Conservation (phyloP, 2,329 filamentous ascomycete genomes). For the Chaetomiaceae sp. region DNA sequence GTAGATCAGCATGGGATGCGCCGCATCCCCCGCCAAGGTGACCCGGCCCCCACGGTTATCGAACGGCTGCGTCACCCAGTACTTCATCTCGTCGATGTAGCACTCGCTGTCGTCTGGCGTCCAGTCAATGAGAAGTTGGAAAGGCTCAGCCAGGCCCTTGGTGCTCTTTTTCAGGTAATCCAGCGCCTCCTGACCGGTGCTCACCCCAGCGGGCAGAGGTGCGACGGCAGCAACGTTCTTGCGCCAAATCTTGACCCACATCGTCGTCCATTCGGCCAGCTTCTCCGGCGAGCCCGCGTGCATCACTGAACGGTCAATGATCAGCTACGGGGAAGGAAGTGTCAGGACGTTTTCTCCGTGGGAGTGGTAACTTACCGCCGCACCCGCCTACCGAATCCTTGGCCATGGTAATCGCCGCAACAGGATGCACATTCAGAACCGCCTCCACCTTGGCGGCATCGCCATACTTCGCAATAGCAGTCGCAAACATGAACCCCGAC, state of each 20-base stretch:
- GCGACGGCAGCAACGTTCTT: not conserved
- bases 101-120: slow-evolving; percentile 29
- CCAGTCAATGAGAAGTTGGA: slow-evolving; percentile 31
- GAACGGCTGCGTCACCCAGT: slow-evolving; percentile 31
- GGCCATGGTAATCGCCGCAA: slow-evolving; percentile 29
- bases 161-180: slow-evolving; percentile 27
- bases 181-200: slow-evolving; percentile 34
- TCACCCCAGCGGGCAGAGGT: slow-evolving; percentile 19
- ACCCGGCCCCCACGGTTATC: slow-evolving; percentile 29
- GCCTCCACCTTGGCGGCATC: slow-evolving; percentile 25
- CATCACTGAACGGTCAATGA: slow-evolving; percentile 15
- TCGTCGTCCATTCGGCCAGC: slow-evolving; percentile 28
- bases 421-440: slow-evolving; percentile 28
- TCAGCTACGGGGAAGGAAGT: no score
- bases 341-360: not conserved
- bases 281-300: slow-evolving; percentile 24
- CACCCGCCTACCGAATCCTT: slow-evolving; percentile 25
- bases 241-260: slow-evolving; percentile 33
- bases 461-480: slow-evolving; percentile 23
- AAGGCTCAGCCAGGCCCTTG: slow-evolving; percentile 26
- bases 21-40: slow-evolving; percentile 36
- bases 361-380: slow-evolving; percentile 30
- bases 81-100: slow-evolving; percentile 32
- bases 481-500: slow-evolving; percentile 30
- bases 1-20: slow-evolving; percentile 40